These are phyloP conservation scores for Mycena amicta DNA, from an alignment of 768 basidiomycete genomes.

Conservation along the genomic window DNA sequence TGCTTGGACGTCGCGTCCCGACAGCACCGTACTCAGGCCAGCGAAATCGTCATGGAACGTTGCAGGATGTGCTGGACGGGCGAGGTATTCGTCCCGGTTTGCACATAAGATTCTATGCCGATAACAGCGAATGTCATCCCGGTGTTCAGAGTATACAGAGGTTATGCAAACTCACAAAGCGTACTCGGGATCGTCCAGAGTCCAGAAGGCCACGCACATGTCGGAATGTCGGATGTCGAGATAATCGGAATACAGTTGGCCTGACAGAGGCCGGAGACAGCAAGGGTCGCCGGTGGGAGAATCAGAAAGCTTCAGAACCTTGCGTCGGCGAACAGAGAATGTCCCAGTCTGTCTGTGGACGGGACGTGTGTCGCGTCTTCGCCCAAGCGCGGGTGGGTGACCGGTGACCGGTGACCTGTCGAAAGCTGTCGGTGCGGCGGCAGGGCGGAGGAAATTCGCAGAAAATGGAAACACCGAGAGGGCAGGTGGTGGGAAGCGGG, in stretches of 20 bases:
- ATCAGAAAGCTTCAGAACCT: too few relatives aligned
- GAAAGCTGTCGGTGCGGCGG: too few relatives aligned
- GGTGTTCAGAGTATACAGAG: too few relatives aligned
- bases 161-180: conserved; percentile 78
- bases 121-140: too few relatives aligned
- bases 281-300: neutral
- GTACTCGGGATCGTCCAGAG: conserved; percentile 75
- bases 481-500: too few relatives aligned
- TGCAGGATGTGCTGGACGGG: conserved; percentile 66
- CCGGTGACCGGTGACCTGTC: too few relatives aligned
- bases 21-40: conserved; percentile 47
- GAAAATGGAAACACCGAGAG: too few relatives aligned
- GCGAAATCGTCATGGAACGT: conserved; percentile 51
- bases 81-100: conserved; percentile 77
- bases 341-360: too few relatives aligned
- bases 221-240: neutral
- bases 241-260: neutral
- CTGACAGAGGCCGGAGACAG: neutral
- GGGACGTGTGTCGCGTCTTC: too few relatives aligned
- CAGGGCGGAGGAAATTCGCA: too few relatives aligned
- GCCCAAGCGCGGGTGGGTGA: too few relatives aligned
- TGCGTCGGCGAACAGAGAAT: too few relatives aligned
- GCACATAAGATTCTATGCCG: conserved; percentile 64
- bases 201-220: conserved; percentile 84
- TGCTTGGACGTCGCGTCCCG: conserved; percentile 71